These are phyloP conservation scores for Trametes villosa DNA, from an alignment of 768 basidiomycete genomes.

Conservation along the genomic window DNA sequence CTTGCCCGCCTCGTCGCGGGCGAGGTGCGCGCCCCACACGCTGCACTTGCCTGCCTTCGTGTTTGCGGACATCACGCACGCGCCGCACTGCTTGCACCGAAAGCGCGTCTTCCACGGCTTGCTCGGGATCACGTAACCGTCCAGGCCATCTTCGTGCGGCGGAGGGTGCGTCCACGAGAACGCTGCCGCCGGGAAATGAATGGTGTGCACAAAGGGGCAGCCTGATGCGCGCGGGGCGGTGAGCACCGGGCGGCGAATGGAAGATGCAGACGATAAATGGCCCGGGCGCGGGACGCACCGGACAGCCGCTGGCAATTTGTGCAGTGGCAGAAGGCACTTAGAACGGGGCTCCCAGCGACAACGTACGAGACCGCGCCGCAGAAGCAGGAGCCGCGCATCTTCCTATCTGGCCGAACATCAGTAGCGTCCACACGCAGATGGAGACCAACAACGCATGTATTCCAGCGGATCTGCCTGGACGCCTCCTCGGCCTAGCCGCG, in stretches of 20 bases:
- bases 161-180: slow-evolving; percentile 59
- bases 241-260: neutral
- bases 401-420: neutral
- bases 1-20: slow-evolving; percentile 53
- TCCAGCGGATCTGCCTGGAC: neutral
- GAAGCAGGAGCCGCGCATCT: slow-evolving; percentile 55
- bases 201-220: slow-evolving; percentile 63
- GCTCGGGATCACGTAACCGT: slow-evolving; percentile 49
- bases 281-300: slow-evolving; percentile 39
- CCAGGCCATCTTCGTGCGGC: slow-evolving; percentile 41
- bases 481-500: no score
- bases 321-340: slow-evolving; percentile 73
- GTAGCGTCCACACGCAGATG: neutral
- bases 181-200: slow-evolving; percentile 54
- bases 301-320: slow-evolving; percentile 66
- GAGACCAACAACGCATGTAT: neutral
- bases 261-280: neutral
- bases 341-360: slow-evolving; percentile 50
- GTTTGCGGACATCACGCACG: slow-evolving; percentile 57
- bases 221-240: slow-evolving; percentile 38
- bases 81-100: slow-evolving; percentile 67
- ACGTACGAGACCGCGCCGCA: slow-evolving; percentile 57
- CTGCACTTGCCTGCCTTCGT: slow-evolving; percentile 51
- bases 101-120: slow-evolving; percentile 66
- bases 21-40: slow-evolving; percentile 61